A percentile compares a stretch with the other conserved stretches of the same genome.
phyloP scores from a whole-genome alignment of 192 early-diverging fungal genomes.

The Coemansia sp. region DNA sequence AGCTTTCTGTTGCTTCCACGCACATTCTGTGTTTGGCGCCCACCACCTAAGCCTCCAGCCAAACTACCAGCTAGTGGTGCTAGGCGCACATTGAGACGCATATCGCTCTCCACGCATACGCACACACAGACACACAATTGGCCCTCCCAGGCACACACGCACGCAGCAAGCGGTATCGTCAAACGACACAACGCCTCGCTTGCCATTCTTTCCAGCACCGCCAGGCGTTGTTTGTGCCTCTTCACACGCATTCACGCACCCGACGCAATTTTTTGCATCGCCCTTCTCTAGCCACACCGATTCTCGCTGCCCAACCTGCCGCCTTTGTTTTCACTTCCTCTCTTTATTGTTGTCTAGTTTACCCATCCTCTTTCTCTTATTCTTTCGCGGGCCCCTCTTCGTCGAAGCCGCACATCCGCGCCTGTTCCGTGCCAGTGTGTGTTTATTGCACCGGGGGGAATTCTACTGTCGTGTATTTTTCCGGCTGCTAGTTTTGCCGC shows the following conservation, averaged over 20 bases:
- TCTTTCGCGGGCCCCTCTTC: neutral
- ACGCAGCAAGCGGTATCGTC: constrained; percentile 1
- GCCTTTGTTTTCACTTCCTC: constrained; percentile 10
- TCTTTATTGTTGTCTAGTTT: constrained; percentile 3
- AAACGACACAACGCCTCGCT: constrained; percentile 11
- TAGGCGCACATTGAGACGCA: constrained; percentile 8
- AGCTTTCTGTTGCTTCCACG: neutral
- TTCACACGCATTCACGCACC: constrained; percentile 5
- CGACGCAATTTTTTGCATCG: neutral
- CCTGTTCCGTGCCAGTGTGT: neutral
- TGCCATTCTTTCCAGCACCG: constrained; percentile 7
- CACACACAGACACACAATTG: constrained; percentile 7
- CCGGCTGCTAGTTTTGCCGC: neutral
- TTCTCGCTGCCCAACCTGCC: neutral
- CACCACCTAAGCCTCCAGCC: neutral
- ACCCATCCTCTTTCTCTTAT: neutral
- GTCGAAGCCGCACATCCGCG: neutral
- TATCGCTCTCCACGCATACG: constrained; percentile 15
- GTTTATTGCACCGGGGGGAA: neutral
- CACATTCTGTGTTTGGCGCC: neutral
- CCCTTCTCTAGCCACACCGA: constrained; percentile 16
- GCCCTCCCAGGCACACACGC: neutral
- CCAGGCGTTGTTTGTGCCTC: neutral
- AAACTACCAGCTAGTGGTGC: neutral
- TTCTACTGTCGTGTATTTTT: neutral